Conservation (phyloP, 441 rosid genomes). For the Arabidopsis lyrata region DNA sequence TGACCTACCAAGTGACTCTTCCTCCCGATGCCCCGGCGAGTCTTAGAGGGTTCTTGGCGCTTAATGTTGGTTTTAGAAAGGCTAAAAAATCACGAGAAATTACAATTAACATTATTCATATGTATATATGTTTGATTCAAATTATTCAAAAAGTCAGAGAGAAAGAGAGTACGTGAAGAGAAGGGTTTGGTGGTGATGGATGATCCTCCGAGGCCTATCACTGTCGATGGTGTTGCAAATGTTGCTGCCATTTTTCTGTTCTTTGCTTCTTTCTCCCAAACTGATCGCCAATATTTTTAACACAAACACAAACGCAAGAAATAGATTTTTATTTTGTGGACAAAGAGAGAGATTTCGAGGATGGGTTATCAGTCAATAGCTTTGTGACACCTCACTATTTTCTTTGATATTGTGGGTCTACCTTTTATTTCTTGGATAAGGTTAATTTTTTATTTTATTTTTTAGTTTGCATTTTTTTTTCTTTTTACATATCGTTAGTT, state of each 20-base stretch:
- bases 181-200: conserved; percentile 48
- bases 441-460: background rate
- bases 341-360: conserved; percentile 32
- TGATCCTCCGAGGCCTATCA: conserved; percentile 68
- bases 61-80: conserved; percentile 58
- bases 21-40: conserved; percentile 61
- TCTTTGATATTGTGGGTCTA: conserved; percentile 42
- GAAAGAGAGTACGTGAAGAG: conserved; percentile 57
- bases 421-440: conserved; percentile 35
- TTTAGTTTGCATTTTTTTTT: background rate
- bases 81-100: conserved; percentile 46
- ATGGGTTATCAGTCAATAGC: conserved; percentile 30
- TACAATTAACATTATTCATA: background rate
- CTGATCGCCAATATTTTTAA: background rate
- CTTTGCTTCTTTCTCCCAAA: conserved; percentile 17
- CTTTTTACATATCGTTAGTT: no score
- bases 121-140: background rate
- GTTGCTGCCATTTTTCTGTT: conserved; percentile 64
- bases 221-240: conserved; percentile 63
- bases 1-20: conserved; percentile 66
- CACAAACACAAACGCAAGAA: background rate
- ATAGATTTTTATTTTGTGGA: conserved; percentile 23
- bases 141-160: conserved; percentile 3
- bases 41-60: conserved; percentile 67
- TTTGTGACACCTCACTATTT: conserved; percentile 37